These are phyloP conservation scores for Eutypa lata DNA, from an alignment of 2,329 filamentous ascomycete species.

Conservation along the genomic window DNA sequence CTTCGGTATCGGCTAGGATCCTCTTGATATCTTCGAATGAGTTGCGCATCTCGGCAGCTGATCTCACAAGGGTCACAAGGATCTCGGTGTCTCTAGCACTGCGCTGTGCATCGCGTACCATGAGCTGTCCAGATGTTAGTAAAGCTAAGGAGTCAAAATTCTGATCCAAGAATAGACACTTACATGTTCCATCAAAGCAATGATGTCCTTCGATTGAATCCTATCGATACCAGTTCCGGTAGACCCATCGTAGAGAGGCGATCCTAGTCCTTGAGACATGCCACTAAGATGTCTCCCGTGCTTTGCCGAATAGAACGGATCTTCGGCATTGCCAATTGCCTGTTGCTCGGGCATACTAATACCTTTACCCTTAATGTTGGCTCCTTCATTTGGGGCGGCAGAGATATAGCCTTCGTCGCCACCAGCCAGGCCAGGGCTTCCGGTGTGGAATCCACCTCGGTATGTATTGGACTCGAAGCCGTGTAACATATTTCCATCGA, in stretches of 20 bases:
- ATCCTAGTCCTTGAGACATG: slow-evolving; percentile 86
- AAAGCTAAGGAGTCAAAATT: background rate
- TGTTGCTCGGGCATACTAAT: slow-evolving; percentile 51
- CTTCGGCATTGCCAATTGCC: slow-evolving; percentile 53
- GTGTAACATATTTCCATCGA: slow-evolving; percentile 48
- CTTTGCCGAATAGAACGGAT: slow-evolving; percentile 63
- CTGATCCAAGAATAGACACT: slow-evolving; percentile 30
- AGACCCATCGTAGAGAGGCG: slow-evolving; percentile 85
- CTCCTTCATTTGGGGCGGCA: slow-evolving; percentile 55
- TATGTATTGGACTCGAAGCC: slow-evolving; percentile 37
- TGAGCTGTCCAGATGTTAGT: slow-evolving; percentile 56
- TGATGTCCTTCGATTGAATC: slow-evolving; percentile 94
- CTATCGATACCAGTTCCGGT: slow-evolving; percentile 85
- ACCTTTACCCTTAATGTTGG: slow-evolving; percentile 54
- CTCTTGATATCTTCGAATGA: slow-evolving; percentile 95
- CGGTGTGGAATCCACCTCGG: slow-evolving; percentile 45
- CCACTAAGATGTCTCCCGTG: slow-evolving; percentile 73
- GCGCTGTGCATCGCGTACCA: slow-evolving; percentile 92
- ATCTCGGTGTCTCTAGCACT: slow-evolving; percentile 97
- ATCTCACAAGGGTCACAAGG: slow-evolving; percentile 86
- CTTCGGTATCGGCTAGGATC: slow-evolving; percentile 85
- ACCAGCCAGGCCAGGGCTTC: slow-evolving; percentile 61
- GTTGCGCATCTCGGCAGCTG: slow-evolving; percentile 93
- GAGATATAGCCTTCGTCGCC: slow-evolving; percentile 91
- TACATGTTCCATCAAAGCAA: slow-evolving; percentile 94